Base-by-base conservation (phyloP, 2,329 filamentous ascomycete species). In the Penicillium sp. region DNA sequence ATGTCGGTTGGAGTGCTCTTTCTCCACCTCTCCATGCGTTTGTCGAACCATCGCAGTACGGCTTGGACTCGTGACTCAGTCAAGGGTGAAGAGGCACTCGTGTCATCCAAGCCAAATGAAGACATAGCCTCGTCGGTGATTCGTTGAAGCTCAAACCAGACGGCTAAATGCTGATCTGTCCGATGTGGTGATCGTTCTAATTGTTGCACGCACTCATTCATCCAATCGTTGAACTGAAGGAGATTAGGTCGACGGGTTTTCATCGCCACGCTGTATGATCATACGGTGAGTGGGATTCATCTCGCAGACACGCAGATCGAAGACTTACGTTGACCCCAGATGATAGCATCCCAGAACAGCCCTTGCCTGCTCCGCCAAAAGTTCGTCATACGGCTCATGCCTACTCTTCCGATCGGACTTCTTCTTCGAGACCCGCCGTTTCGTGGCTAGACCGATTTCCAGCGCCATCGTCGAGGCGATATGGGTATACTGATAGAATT, bases 401-500 rank as follows among this genome's bases (percentile, higher is more conserved):
- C 52, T 55, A 33, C 37, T 58, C 45, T 62, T 66, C 22, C 63
- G 66, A 37, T 68, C 62, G 51, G 60, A 52, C 35, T 65, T 63
- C 35, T 58, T 68, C 26, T 65, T 68, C 33, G 68, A 64, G 7
- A 72, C 67, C 14, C 69, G 70, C 19, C 68, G 66, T 52, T 73
- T 73, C 4, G 73, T 73, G 19, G 73, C 73, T 40, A 76, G 65
- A 1, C 78, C 78, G 53, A 81, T 78, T 51, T 81, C 79, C 66
- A 80, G 68, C 3, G 78, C 81, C 81, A 84, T 83, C 1, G 81
- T 81, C 30, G 80, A 79, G 8, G 81, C 82, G 65, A 83, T 81
- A 62, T 83, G 81, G 28, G 82, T 80, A 60, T 83, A 81, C 66
- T 84, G 80, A 68, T 82, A 83, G 65, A 82, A 79, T 57, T 83